Conservation (phyloP, 352 stramenopile genomes). For the Globisporangium barbulae region DNA sequence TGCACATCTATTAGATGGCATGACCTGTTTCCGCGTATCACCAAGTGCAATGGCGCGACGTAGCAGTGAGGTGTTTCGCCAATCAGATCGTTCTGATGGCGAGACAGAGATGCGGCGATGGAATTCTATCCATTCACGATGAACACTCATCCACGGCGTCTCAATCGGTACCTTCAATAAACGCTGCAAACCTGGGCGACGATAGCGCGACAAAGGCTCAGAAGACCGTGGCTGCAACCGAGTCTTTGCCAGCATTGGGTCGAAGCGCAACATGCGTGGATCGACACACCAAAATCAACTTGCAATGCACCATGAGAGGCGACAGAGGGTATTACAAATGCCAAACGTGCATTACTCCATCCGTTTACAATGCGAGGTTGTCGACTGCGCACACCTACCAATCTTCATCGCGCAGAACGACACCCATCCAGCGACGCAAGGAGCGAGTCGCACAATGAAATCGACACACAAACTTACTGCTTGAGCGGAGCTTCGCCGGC, state of each 20-base stretch:
- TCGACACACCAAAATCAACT: background rate
- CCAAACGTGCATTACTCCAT: constrained; percentile 3
- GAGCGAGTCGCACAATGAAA: background rate
- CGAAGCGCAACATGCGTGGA: background rate
- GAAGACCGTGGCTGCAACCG: background rate
- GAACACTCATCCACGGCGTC: too few relatives aligned
- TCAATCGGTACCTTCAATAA: background rate
- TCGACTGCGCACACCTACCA: background rate
- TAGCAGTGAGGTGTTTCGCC: background rate
- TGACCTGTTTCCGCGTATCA: background rate
- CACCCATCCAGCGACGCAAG: background rate
- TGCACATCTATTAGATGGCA: background rate
- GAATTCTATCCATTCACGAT: background rate
- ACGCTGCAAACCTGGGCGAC: background rate
- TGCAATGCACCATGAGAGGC: too few relatives aligned
- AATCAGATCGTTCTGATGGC: background rate
- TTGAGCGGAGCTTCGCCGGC: constrained; percentile 47
- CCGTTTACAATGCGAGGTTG: background rate
- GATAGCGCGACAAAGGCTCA: background rate
- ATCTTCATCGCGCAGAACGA: background rate
- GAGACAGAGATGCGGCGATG: background rate
- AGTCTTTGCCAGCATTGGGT: background rate
- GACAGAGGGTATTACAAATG: background rate
- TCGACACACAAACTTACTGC: constrained; percentile 13
- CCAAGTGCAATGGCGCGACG: background rate